Conservation (phyloP, 805 yeast genomes). For the Candida bentonensis region DNA sequence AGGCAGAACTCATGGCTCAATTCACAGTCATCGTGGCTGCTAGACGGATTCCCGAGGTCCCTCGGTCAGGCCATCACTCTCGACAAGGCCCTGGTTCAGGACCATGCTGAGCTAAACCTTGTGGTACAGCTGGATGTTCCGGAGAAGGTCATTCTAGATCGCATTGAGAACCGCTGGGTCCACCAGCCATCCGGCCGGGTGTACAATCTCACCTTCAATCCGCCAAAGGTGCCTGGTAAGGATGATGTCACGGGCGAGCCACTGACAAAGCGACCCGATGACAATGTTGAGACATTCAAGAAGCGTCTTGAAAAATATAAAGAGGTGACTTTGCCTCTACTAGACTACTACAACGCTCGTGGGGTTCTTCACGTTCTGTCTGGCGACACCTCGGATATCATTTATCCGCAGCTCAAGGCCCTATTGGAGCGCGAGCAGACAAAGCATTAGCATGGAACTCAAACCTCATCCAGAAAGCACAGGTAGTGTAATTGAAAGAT, state of each 20-base stretch:
- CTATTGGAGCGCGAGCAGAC: not conserved
- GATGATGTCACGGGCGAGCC: constrained; percentile 91
- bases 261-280: constrained; percentile 67
- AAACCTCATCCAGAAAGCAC: too few relatives aligned
- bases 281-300: constrained; percentile 58
- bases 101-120: constrained; percentile 39
- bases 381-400: constrained; percentile 75
- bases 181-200: constrained; percentile 77
- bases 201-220: constrained; percentile 74
- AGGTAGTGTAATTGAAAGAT: too few relatives aligned
- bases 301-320: constrained; percentile 53
- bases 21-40: constrained; percentile 42
- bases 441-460: too few relatives aligned
- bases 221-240: constrained; percentile 66
- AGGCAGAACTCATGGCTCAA: constrained; percentile 29
- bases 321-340: constrained; percentile 45
- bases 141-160: constrained; percentile 60
- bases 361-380: constrained; percentile 41
- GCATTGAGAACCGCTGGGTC: constrained; percentile 78
- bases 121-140: constrained; percentile 86
- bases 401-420: constrained; percentile 52
- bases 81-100: constrained; percentile 26
- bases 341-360: constrained; percentile 38
- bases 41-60: constrained; percentile 92
- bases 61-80: constrained; percentile 52